These are phyloP conservation scores for Limonium bicolor DNA, from an alignment of 148 eudicot genomes.

Conservation along the genomic window DNA sequence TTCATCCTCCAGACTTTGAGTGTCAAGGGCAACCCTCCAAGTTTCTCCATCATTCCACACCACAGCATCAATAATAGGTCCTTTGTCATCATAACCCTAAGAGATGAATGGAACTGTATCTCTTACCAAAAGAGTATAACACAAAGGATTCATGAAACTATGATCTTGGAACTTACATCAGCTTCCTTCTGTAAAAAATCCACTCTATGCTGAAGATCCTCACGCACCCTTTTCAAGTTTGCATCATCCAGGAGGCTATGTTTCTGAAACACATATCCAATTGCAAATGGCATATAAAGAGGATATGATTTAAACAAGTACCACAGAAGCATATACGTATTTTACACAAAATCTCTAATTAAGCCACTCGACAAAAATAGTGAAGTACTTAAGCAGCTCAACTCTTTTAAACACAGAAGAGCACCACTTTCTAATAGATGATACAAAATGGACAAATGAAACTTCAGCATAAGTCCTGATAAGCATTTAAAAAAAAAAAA, in stretches of 20 bases:
- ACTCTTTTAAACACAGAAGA: no score
- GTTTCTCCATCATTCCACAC: conserved; percentile 97
- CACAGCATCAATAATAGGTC: conserved; percentile 95
- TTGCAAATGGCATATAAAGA: no score
- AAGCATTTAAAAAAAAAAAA: no score
- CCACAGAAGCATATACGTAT: no score
- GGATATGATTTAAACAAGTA: no score
- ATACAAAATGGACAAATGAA: no score
- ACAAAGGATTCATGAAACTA: conserved; percentile 6
- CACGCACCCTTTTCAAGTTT: conserved; percentile 56
- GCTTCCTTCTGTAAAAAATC: conserved; percentile 72
- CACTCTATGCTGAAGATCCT: conserved; percentile 79
- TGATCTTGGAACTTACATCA: conserved; percentile 33
- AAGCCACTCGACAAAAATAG: no score
- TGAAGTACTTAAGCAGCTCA: no score
- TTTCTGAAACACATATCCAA: conserved; percentile 46
- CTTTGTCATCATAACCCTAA: conserved; percentile 96
- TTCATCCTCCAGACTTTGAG: conserved; percentile 89
- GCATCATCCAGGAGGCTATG: conserved; percentile 48
- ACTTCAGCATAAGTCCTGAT: no score
- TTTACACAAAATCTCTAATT: no score
- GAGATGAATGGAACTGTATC: conserved; percentile 7
- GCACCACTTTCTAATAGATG: no score
- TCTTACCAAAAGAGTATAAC: conserved; percentile 3
- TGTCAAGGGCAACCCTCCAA: conserved; percentile 96